phyloP scores from a whole-genome alignment of 1,284 basidiomycete genomes.

The Austroboletus rostrupii region DNA sequence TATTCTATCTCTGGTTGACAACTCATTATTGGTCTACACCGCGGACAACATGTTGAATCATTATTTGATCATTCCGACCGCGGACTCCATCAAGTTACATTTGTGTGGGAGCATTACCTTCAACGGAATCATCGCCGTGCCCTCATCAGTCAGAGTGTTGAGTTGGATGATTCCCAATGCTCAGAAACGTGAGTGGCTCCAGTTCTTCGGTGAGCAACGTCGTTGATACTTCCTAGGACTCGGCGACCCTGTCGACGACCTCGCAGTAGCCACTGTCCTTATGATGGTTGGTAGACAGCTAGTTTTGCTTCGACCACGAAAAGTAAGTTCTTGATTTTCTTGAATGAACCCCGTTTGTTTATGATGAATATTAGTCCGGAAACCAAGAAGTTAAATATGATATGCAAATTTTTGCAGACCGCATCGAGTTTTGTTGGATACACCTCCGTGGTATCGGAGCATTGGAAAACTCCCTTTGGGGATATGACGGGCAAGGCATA shows the following conservation, averaged over 20 bases:
- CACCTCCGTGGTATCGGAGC: constrained; percentile 90
- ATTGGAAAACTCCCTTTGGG: constrained; percentile 96
- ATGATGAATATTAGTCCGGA: constrained; percentile 50
- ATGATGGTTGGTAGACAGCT: constrained; percentile 95
- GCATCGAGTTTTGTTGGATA: constrained; percentile 98
- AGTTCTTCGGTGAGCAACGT: not conserved
- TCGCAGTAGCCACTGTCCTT: constrained; percentile 91
- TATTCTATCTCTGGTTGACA: constrained; percentile 89
- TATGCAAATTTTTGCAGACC: constrained; percentile 93
- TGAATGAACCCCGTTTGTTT: constrained; percentile 1
- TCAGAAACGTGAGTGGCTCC: constrained; percentile 74
- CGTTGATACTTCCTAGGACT: constrained; percentile 53
- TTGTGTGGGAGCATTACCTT: constrained; percentile 95
- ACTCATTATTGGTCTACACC: constrained; percentile 95
- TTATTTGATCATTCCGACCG: constrained; percentile 86
- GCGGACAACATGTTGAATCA: constrained; percentile 94
- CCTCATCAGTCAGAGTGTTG: constrained; percentile 82
- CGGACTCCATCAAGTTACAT: constrained; percentile 80
- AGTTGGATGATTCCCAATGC: constrained; percentile 96
- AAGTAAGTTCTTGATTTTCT: constrained; percentile 41
- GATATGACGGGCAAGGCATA: constrained; percentile 87
- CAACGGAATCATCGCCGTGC: constrained; percentile 84
- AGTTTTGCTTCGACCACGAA: constrained; percentile 80
- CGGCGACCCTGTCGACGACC: constrained; percentile 91
- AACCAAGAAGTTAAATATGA: constrained; percentile 94